These are phyloP conservation scores for Primulina tabacum DNA, from an alignment of 257 asterid genomes.

Conservation along the genomic window DNA sequence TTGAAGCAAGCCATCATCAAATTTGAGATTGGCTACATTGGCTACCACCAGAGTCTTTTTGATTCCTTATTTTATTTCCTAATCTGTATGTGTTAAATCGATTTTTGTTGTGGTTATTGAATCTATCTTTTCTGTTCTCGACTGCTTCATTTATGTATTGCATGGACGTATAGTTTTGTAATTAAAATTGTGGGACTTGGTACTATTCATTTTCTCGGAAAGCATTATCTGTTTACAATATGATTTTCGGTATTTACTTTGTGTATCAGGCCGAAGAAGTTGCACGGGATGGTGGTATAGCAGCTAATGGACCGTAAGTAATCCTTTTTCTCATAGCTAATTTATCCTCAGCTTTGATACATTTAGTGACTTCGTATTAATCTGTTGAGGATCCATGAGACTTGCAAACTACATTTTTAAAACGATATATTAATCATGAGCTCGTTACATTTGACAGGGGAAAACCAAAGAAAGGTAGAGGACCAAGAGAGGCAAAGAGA, in stretches of 20 bases:
- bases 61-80: not conserved
- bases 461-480: conserved; percentile 83
- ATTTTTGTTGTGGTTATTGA: conserved; percentile 6
- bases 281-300: conserved; percentile 76
- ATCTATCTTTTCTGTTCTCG: conserved; percentile 4
- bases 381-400: not conserved
- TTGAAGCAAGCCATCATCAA: not conserved
- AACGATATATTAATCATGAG: not conserved
- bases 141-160: conserved; percentile 1
- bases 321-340: conserved; percentile 9
- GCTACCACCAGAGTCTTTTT: not conserved
- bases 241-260: conserved; percentile 9
- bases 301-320: conserved; percentile 82
- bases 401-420: not conserved
- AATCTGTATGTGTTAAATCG: conserved; percentile 12
- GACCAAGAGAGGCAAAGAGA: conserved; percentile 88
- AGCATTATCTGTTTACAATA: conserved; percentile 7
- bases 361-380: not conserved
- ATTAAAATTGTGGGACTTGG: conserved; percentile 1
- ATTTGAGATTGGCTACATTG: conserved; percentile 19
- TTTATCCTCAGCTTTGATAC: not conserved
- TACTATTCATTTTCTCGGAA: not conserved
- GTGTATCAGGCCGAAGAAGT: conserved; percentile 82
- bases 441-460: conserved; percentile 50
- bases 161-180: not conserved